These are phyloP conservation scores for Esteya vermicola DNA, from an alignment of 2,329 filamentous ascomycete species.

Conservation along the genomic window DNA sequence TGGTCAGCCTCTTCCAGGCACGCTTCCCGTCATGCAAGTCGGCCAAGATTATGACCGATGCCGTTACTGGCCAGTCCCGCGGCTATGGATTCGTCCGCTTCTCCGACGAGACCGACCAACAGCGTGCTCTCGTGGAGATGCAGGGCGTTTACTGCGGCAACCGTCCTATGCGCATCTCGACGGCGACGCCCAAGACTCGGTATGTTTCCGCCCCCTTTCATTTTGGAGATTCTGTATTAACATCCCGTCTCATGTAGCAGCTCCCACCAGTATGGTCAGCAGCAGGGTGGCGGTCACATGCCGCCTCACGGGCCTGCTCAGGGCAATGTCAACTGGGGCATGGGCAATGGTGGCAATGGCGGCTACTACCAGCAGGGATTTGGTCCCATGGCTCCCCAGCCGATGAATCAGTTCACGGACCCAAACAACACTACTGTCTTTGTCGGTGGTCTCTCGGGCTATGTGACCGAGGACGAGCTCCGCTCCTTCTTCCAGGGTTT, in stretches of 20 bases:
- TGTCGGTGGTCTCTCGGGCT: conserved; percentile 89
- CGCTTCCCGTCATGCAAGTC: conserved; percentile 97
- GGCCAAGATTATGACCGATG: conserved; percentile 99
- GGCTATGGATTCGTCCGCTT: conserved; percentile 98
- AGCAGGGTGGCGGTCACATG: conserved; percentile 23
- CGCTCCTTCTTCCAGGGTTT: conserved; percentile 99
- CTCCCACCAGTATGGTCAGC: conserved; percentile 24
- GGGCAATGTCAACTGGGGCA: conserved; percentile 26
- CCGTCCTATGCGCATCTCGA: conserved; percentile 95
- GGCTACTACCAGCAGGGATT: conserved; percentile 21
- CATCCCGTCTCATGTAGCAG: conserved; percentile 10
- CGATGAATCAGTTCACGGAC: conserved; percentile 99
- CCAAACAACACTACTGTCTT: conserved; percentile 99
- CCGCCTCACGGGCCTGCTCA: conserved; percentile 24
- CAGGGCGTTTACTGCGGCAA: conserved; percentile 99
- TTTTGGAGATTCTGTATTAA: neutral
- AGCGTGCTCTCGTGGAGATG: conserved; percentile 93
- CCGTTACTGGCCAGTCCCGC: conserved; percentile 91
- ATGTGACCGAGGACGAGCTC: conserved; percentile 98
- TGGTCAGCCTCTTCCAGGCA: conserved; percentile 92
- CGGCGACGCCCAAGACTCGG: conserved; percentile 91
- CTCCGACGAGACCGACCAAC: conserved; percentile 88
- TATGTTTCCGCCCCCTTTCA: conserved; percentile 16
- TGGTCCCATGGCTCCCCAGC: conserved; percentile 18
- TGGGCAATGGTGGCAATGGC: conserved; percentile 13